A percentile compares a stretch with the other conserved stretches of the same genome.
Conservation (phyloP, 768 basidiomycete genomes). For the Boletus barrowsii region DNA sequence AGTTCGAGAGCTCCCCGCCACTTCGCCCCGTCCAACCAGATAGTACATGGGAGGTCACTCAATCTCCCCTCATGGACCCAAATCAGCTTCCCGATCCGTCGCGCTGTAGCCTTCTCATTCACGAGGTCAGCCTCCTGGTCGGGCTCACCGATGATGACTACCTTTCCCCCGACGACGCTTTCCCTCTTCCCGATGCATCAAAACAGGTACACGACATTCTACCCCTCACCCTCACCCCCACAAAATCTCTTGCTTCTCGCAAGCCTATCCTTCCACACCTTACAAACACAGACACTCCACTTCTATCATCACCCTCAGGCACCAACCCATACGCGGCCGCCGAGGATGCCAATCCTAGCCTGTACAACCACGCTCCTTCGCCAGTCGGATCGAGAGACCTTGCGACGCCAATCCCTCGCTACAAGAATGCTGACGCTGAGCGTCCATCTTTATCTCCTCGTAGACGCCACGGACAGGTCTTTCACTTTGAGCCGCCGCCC, state of each 20-base stretch:
- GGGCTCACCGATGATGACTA: conserved; percentile 24
- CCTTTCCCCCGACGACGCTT: background rate
- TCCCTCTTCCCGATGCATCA: background rate
- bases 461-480: conserved; percentile 29
- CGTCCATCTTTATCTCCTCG: conserved; percentile 7
- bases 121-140: conserved; percentile 32
- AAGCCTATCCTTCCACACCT: background rate
- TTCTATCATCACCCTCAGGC: background rate
- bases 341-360: background rate
- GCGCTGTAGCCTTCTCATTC: conserved; percentile 28
- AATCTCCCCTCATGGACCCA: background rate
- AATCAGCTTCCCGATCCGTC: conserved; percentile 9
- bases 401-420: conserved; percentile 7
- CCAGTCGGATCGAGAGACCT: background rate
- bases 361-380: background rate
- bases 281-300: background rate
- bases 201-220: conserved; percentile 10
- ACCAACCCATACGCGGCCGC: background rate
- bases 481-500: conserved; percentile 11
- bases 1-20: conserved; percentile 10
- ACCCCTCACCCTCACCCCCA: conserved; percentile 18
- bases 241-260: conserved; percentile 18
- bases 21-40: background rate
- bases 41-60: conserved; percentile 3
- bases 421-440: background rate